Evolutionary conservation across 2,329 filamentous ascomycete species (phyloP).

Genomic region (Pseudogymnoascus sp.): DNA sequence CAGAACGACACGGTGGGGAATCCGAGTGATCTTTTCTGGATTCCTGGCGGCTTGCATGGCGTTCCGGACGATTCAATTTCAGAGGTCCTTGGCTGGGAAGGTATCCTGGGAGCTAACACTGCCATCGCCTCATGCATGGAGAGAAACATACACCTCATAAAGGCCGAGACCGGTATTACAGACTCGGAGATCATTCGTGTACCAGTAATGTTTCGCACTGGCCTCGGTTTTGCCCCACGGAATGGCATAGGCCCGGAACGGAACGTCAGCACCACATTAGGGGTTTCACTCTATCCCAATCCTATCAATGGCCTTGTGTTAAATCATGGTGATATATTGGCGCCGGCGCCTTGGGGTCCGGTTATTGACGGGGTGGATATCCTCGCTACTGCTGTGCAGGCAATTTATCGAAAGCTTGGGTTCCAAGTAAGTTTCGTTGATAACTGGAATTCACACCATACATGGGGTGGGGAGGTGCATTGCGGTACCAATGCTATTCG

Average conservation of each 20-base stretch:
- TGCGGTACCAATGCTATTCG: slow-evolving; percentile 18
- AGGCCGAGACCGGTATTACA: not conserved
- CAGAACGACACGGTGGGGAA: not conserved
- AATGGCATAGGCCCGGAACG: not conserved
- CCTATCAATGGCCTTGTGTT: slow-evolving; percentile 15
- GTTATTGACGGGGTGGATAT: slow-evolving; percentile 20
- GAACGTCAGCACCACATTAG: slow-evolving; percentile 9
- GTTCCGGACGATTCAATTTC: not conserved
- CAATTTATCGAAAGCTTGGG: slow-evolving; percentile 15
- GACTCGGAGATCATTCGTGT: not conserved
- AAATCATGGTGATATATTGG: slow-evolving; percentile 15
- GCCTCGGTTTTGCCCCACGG: not conserved
- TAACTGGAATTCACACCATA: slow-evolving; percentile 22
- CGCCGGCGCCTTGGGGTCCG: slow-evolving; percentile 21
- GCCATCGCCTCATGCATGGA: not conserved
- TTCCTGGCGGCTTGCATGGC: not conserved
- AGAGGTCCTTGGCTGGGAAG: not conserved
- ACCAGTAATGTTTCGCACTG: not conserved
- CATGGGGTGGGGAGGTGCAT: slow-evolving; percentile 21
- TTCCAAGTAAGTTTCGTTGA: slow-evolving; percentile 19
- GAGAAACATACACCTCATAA: not conserved
- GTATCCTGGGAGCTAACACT: not conserved
- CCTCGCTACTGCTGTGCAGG: slow-evolving; percentile 12
- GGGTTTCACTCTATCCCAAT: slow-evolving; percentile 11
- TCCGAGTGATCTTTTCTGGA: not conserved